Conservation (phyloP, 257 asterid genomes). For the Nicotiana knightiana region DNA sequence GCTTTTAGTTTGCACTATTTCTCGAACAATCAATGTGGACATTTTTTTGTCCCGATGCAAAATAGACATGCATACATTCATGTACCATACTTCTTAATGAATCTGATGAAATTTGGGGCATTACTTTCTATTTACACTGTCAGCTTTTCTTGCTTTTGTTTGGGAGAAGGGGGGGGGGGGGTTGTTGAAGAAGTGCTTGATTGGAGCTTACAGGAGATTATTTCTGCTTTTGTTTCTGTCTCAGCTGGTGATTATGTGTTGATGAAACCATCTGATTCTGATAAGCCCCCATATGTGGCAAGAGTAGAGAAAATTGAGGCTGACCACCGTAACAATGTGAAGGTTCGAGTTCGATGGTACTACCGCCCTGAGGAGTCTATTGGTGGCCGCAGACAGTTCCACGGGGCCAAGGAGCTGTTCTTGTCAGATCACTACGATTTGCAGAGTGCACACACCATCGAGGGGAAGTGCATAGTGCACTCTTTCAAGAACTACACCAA, state of each 20-base stretch:
- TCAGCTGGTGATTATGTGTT: slow-evolving; percentile 84
- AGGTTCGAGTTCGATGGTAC: slow-evolving; percentile 75
- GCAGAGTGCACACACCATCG: slow-evolving; percentile 90
- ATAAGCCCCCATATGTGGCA: slow-evolving; percentile 79
- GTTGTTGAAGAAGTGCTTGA: background rate
- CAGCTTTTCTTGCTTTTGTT: background rate
- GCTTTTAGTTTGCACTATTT: background rate
- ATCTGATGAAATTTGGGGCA: background rate
- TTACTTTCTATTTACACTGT: background rate
- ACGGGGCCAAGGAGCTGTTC: slow-evolving; percentile 85
- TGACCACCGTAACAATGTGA: slow-evolving; percentile 64
- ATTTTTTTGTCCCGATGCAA: background rate
- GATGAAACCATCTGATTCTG: slow-evolving; percentile 69
- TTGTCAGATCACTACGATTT: slow-evolving; percentile 74
- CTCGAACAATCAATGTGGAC: background rate
- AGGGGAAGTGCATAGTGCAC: slow-evolving; percentile 84
- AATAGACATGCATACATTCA: background rate
- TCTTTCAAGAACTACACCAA: slow-evolving; percentile 71
- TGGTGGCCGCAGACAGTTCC: slow-evolving; percentile 89
- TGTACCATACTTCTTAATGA: background rate
- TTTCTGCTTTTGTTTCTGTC: background rate
- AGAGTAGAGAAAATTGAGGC: slow-evolving; percentile 76
- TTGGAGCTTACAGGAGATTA: background rate
- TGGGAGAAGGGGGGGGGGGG: background rate
- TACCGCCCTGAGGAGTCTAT: slow-evolving; percentile 82